Percentiles rank a stretch among this genome's conserved stretches.
Evolutionary conservation across 768 basidiomycete genomes (phyloP).

Genomic region (Xerocomellus chrysenteron): DNA sequence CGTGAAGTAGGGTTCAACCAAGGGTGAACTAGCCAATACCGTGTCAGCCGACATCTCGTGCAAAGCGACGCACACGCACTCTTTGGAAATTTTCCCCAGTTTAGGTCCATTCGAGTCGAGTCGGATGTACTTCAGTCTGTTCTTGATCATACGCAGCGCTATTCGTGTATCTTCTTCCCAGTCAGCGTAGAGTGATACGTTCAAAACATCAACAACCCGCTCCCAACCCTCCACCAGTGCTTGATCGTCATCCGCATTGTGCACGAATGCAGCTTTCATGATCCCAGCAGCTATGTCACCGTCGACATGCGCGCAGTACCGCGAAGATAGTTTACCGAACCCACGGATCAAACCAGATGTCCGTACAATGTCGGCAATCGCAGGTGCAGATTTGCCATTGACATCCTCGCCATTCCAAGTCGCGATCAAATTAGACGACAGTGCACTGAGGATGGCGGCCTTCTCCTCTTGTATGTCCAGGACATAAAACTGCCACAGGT

Average conservation of each 20-base stretch:
- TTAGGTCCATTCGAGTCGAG: slow-evolving; percentile 83
- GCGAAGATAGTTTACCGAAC: slow-evolving; percentile 57
- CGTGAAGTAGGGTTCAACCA: slow-evolving; percentile 93
- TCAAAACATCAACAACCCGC: slow-evolving; percentile 79
- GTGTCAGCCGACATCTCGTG: slow-evolving; percentile 9
- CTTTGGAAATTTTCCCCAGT: slow-evolving; percentile 71
- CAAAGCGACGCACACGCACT: slow-evolving; percentile 47
- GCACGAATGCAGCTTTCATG: slow-evolving; percentile 62
- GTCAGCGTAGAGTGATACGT: slow-evolving; percentile 83
- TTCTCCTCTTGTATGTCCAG: slow-evolving; percentile 69
- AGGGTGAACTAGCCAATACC: slow-evolving; percentile 55
- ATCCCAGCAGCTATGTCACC: slow-evolving; percentile 69
- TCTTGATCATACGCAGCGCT: slow-evolving; percentile 72
- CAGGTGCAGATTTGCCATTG: slow-evolving; percentile 54
- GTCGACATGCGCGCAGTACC: slow-evolving; percentile 68
- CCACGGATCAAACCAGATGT: slow-evolving; percentile 54
- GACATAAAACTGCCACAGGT: slow-evolving; percentile 95
- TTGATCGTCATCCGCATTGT: slow-evolving; percentile 44
- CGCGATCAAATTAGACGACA: slow-evolving; percentile 36
- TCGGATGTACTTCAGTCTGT: slow-evolving; percentile 76
- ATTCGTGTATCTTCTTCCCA: slow-evolving; percentile 81
- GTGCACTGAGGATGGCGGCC: slow-evolving; percentile 44
- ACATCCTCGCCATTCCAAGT: slow-evolving; percentile 65
- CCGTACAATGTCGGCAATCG: slow-evolving; percentile 66
- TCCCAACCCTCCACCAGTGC: slow-evolving; percentile 72